phyloP scores from a whole-genome alignment of 1,284 basidiomycete genomes.

The Trichosporon sp. region DNA sequence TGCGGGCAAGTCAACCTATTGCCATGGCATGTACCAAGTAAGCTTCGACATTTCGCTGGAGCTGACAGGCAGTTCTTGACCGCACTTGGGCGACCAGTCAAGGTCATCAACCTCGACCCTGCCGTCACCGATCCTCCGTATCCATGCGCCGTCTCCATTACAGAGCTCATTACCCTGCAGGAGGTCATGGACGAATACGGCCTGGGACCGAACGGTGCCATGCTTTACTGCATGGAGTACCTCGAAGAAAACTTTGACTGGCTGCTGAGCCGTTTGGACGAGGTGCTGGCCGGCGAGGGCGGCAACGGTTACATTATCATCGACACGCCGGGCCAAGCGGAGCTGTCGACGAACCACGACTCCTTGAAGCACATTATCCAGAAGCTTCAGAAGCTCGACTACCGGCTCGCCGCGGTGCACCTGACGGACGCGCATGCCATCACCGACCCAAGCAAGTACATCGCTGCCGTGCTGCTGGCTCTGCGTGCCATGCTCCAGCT shows the following conservation, averaged over 20 bases:
- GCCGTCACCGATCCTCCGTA: conserved; percentile 88
- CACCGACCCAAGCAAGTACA: conserved; percentile 92
- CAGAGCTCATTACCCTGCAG: conserved; percentile 81
- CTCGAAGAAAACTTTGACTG: conserved; percentile 94
- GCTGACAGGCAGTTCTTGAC: conserved; percentile 67
- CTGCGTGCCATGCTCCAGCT: conserved; percentile 97
- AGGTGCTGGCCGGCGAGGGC: conserved; percentile 58
- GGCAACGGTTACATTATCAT: conserved; percentile 76
- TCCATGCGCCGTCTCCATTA: conserved; percentile 83
- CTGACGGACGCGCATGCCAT: conserved; percentile 96
- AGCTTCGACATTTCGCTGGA: not conserved
- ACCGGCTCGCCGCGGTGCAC: conserved; percentile 88
- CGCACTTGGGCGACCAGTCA: conserved; percentile 80
- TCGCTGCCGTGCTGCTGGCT: conserved; percentile 87
- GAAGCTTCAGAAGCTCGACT: conserved; percentile 73
- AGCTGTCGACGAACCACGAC: conserved; percentile 92
- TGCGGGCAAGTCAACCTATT: conserved; percentile 91
- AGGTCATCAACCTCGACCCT: conserved; percentile 93
- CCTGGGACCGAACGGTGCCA: conserved; percentile 93
- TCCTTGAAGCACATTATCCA: conserved; percentile 78
- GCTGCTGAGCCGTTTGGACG: conserved; percentile 73
- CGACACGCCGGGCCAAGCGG: conserved; percentile 96
- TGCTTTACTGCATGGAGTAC: conserved; percentile 98
- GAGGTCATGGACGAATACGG: conserved; percentile 84
- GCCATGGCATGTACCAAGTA: conserved; percentile 83